Evolutionary conservation across 345 rosid species (phyloP).

Genomic region (Pistacia vera): DNA sequence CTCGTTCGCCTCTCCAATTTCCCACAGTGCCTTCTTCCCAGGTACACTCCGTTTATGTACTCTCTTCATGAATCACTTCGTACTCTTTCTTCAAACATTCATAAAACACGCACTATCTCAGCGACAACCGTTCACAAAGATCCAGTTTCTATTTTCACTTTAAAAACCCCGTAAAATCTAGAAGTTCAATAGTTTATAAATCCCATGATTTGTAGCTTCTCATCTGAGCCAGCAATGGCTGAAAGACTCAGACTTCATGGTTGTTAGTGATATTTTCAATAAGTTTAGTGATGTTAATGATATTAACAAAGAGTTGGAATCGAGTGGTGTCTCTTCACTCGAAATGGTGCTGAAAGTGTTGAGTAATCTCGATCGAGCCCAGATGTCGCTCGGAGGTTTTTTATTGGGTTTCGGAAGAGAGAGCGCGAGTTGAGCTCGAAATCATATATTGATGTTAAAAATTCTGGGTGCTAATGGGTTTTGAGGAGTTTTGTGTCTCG

Average conservation of each 20-base stretch:
- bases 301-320: conserved; percentile 58
- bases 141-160: conserved; percentile 6
- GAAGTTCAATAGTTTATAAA: conserved; percentile 10
- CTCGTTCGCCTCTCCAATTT: conserved; percentile 32
- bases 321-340: conserved; percentile 40
- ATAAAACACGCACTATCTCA: conserved; percentile 9
- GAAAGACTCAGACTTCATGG: conserved; percentile 38
- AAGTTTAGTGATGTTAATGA: conserved; percentile 41
- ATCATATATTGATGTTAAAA: conserved; percentile 66
- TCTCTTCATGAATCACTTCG: conserved; percentile 18
- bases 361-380: conserved; percentile 54
- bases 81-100: conserved; percentile 34
- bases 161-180: conserved; percentile 4
- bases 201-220: conserved; percentile 37
- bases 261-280: conserved; percentile 49
- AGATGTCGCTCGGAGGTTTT: conserved; percentile 68
- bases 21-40: conserved; percentile 32
- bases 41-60: conserved; percentile 32
- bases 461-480: conserved; percentile 65
- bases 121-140: conserved; percentile 1
- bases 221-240: conserved; percentile 56
- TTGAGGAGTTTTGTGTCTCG: conserved; percentile 75
- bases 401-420: conserved; percentile 54
- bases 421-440: conserved; percentile 59
- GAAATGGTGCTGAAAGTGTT: conserved; percentile 69